A percentile compares a stretch with the other conserved stretches of the same genome.
Conservation (phyloP, 345 rosid genomes). For the Ricinus communis region DNA sequence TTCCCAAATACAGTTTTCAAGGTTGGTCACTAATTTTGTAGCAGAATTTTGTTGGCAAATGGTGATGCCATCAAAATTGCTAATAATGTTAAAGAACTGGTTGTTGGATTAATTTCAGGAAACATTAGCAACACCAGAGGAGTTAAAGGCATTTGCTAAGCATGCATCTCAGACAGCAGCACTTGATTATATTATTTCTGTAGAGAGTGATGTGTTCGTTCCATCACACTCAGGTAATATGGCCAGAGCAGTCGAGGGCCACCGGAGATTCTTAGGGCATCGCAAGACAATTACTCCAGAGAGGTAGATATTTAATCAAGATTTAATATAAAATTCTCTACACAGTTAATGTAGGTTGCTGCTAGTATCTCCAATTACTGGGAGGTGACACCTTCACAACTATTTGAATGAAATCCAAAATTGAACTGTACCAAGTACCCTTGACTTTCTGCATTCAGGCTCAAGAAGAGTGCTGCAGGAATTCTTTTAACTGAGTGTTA, state of each 20-base stretch:
- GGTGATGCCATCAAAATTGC: conserved; percentile 8
- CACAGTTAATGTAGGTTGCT: too few relatives aligned
- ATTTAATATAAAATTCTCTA: not conserved
- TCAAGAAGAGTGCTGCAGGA: not conserved
- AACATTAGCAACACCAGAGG: conserved; percentile 55
- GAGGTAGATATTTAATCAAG: conserved; percentile 44
- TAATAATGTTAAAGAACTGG: conserved; percentile 9
- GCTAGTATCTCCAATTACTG: not conserved
- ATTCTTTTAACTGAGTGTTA: not conserved
- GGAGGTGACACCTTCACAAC: not conserved
- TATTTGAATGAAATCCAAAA: not conserved
- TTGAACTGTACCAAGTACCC: not conserved
- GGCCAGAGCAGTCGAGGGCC: conserved; percentile 99
- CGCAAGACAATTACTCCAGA: conserved; percentile 80
- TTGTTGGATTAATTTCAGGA: conserved; percentile 49
- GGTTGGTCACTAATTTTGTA: conserved; percentile 44
- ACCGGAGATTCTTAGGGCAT: conserved; percentile 90
- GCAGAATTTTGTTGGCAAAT: not conserved
- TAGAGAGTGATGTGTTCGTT: conserved; percentile 83
- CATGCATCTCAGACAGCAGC: conserved; percentile 90
- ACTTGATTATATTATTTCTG: conserved; percentile 85
- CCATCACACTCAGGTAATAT: conserved; percentile 93
- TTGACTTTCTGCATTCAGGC: not conserved
- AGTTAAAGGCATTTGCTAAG: conserved; percentile 54
- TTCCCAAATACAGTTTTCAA: conserved; percentile 82